These are phyloP conservation scores for Phytopythium aichiense DNA, from an alignment of 352 stramenopile genomes.

Conservation along the genomic window DNA sequence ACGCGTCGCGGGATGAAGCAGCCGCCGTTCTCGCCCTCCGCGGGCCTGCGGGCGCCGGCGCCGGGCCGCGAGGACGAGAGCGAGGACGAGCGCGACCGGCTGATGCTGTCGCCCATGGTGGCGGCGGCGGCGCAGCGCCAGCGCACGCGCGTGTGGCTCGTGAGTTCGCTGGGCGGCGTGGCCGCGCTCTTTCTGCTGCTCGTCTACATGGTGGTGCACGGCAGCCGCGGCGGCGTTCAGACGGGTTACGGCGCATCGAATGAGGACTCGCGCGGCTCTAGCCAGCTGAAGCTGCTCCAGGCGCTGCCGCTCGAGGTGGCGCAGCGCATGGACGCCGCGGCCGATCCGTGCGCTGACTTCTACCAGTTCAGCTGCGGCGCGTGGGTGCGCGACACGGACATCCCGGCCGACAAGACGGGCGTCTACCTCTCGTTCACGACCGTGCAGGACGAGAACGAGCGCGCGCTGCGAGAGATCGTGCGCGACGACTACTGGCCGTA, in stretches of 20 bases:
- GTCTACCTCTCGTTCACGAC: slow-evolving; percentile 34
- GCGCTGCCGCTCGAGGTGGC: slow-evolving; percentile 32
- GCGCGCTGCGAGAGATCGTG: slow-evolving; percentile 49
- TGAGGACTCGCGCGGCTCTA: background rate
- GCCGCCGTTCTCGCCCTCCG: background rate
- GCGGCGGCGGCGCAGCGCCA: slow-evolving; percentile 14
- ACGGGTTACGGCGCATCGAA: slow-evolving; percentile 16
- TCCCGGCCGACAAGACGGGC: slow-evolving; percentile 32
- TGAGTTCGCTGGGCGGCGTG: slow-evolving; percentile 25
- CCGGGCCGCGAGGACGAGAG: slow-evolving; percentile 1
- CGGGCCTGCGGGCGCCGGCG: background rate
- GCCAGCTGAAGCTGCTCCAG: slow-evolving; percentile 9
- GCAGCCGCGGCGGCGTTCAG: slow-evolving; percentile 19
- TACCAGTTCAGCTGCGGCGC: slow-evolving; percentile 66
- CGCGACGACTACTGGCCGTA: slow-evolving; percentile 59
- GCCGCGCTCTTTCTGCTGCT: slow-evolving; percentile 35
- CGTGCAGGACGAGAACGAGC: slow-evolving; percentile 26
- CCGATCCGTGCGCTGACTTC: slow-evolving; percentile 69
- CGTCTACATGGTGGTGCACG: slow-evolving; percentile 36
- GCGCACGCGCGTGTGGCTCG: slow-evolving; percentile 15
- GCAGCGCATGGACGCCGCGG: slow-evolving; percentile 34
- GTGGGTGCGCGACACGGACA: slow-evolving; percentile 37
- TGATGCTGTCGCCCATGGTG: slow-evolving; percentile 6
- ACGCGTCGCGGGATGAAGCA: background rate
- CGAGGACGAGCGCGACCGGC: slow-evolving; percentile 8